phyloP scores from a whole-genome alignment of 176 grass and related monocot species.

The Echinochloa phyllopogon region DNA sequence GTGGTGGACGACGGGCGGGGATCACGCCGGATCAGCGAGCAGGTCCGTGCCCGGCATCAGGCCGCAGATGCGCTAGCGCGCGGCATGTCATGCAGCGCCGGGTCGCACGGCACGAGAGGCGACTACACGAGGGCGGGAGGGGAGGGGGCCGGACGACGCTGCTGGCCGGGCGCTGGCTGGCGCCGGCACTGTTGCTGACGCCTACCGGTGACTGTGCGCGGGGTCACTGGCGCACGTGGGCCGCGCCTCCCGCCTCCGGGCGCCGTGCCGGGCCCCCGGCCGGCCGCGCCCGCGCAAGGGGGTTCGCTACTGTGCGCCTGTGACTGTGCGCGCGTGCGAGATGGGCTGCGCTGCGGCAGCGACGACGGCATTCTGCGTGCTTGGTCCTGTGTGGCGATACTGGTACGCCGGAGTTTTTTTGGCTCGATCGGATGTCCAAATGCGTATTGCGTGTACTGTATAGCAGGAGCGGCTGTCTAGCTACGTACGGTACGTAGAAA shows the following conservation, averaged over 20 bases:
- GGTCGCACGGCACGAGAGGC: neutral
- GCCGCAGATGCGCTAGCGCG: neutral
- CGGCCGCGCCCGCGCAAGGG: neutral
- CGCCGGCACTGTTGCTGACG: conserved; percentile 45
- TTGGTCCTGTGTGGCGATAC: neutral
- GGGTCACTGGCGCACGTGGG: conserved; percentile 33
- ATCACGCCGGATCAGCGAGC: neutral
- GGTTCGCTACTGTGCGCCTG: conserved; percentile 10
- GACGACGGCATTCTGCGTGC: neutral
- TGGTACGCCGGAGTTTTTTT: too few relatives aligned
- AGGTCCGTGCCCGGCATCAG: neutral
- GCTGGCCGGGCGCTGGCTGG: neutral
- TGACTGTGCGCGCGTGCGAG: conserved; percentile 18
- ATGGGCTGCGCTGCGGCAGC: conserved; percentile 13
- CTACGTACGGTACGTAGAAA: too few relatives aligned
- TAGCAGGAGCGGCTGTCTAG: too few relatives aligned
- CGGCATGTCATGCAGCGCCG: neutral
- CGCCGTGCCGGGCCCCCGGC: conserved; percentile 4
- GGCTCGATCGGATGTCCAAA: too few relatives aligned
- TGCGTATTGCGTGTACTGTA: too few relatives aligned
- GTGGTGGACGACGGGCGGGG: neutral
- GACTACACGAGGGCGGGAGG: neutral
- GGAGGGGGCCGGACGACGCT: neutral
- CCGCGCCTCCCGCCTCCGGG: conserved; percentile 20
- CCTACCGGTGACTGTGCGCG: conserved; percentile 21